These are phyloP conservation scores for Neofusicoccum sp. DNA, from an alignment of 2,329 filamentous ascomycete species.

Conservation along the genomic window DNA sequence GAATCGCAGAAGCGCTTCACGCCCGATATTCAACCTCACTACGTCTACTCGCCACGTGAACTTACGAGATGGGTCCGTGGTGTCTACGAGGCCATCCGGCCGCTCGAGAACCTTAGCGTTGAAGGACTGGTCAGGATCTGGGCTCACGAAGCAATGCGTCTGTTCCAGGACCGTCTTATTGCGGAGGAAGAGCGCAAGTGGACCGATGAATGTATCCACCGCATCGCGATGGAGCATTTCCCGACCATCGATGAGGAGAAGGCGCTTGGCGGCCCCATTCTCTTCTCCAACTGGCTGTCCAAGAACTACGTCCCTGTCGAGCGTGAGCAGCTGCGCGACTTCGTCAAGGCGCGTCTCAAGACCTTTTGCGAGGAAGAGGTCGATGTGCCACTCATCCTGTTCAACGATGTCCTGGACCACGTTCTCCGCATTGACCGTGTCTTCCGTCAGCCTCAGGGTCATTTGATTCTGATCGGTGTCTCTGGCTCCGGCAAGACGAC, in stretches of 20 bases:
- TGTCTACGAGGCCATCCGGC: slow-evolving; percentile 93
- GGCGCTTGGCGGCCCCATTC: slow-evolving; percentile 85
- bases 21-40: slow-evolving; percentile 94
- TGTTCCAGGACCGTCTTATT: slow-evolving; percentile 97
- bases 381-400: slow-evolving; percentile 96
- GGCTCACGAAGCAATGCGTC: slow-evolving; percentile 92
- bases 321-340: slow-evolving; percentile 90
- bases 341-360: slow-evolving; percentile 93
- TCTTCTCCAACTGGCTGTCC: slow-evolving; percentile 99
- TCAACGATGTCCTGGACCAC: slow-evolving; percentile 98
- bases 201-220: slow-evolving; percentile 84
- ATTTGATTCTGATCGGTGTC: slow-evolving; percentile 97
- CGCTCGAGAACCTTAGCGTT: slow-evolving; percentile 80
- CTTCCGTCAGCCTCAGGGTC: slow-evolving; percentile 95
- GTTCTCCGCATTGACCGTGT: slow-evolving; percentile 97
- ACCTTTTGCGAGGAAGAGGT: slow-evolving; percentile 99
- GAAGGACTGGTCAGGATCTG: slow-evolving; percentile 95
- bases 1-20: slow-evolving; percentile 95
- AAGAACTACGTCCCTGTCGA: slow-evolving; percentile 98
- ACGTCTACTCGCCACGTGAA: slow-evolving; percentile 98
- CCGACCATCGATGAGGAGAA: slow-evolving; percentile 90
- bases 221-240: slow-evolving; percentile 88
- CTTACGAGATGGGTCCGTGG: slow-evolving; percentile 96
- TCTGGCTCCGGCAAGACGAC: slow-evolving; percentile 99
- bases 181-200: slow-evolving; percentile 90